Conservation (phyloP, 805 yeast species). For the Pichia pseudocactophila region DNA sequence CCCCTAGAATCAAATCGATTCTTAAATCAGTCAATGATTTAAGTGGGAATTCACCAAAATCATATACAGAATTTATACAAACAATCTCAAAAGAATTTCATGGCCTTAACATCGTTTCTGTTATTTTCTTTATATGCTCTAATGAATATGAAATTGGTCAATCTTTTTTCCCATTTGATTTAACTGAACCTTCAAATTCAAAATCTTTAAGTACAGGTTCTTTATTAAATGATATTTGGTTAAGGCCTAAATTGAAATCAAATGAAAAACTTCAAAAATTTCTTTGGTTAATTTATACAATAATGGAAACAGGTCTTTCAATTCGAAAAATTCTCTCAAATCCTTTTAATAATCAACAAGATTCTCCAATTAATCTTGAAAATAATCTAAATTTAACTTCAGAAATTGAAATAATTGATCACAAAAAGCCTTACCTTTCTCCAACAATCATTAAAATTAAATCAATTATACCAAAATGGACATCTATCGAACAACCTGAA, state of each 20-base stretch:
- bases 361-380: not conserved
- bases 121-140: constrained; percentile 66
- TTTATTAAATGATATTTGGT: constrained; percentile 66
- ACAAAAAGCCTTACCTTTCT: constrained; percentile 15
- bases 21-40: constrained; percentile 81
- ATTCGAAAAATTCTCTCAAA: constrained; percentile 33
- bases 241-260: constrained; percentile 53
- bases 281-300: constrained; percentile 76
- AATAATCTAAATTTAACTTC: not conserved
- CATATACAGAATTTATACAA: constrained; percentile 36
- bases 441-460: constrained; percentile 20
- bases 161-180: constrained; percentile 19
- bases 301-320: constrained; percentile 62
- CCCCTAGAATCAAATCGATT: constrained; percentile 86
- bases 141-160: constrained; percentile 33
- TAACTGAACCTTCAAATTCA: constrained; percentile 7
- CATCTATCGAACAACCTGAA: not conserved
- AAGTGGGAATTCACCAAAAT: constrained; percentile 38
- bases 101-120: constrained; percentile 54
- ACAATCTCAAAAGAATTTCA: constrained; percentile 13
- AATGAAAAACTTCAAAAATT: constrained; percentile 60
- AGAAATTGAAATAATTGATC: constrained; percentile 12
- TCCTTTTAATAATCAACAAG: constrained; percentile 22
- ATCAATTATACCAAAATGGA: constrained; percentile 17
- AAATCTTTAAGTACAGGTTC: constrained; percentile 22